Base-by-base conservation (phyloP, 2,329 filamentous ascomycete species). In the Scorias spongiosa region DNA sequence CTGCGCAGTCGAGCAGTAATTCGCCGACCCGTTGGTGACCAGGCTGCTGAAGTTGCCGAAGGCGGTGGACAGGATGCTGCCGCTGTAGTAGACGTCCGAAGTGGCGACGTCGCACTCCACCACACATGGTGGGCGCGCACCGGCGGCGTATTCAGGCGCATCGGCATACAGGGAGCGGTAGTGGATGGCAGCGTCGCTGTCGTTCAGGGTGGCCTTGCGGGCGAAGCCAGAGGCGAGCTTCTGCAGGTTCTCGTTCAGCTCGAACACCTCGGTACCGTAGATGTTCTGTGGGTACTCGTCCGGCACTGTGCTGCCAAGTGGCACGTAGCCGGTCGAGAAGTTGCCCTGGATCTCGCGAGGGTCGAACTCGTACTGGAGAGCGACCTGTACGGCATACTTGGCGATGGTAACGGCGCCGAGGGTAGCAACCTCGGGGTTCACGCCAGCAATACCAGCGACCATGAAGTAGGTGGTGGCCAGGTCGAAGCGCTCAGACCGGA, bases 311-410 rank as follows among this genome's bases (percentile, higher is more conserved):
- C 70, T 66, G 12, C 79, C 81, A 53, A 76, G 78, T 1, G 79
- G 72, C 28, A 86, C 68, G 57, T 86, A 86, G 5, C 81, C 80
- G 0, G 79, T 81, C 1, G 70, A 65, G 62, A 72, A 84, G 58
- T 78, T 78, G 1, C 57, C 55, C 0, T 80, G 78, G 29, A 84
- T 73, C 48, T 84, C 80, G 29, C 81, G 73, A 1, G 74, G 65
- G 52, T 86, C 81, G 48, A 87, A 75, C 60, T 87, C 82, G 50
- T 85, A 83, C 59, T 87, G 81, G 43, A 86, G 66, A 0, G 78
- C 81, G 2, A 85, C 80, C 56, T 87, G 83, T 5, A 87, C 71
- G 0, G 80, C 75, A 55, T 78, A 88, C 17, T 75, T 72, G 32
- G 78, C 73, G 43, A 88, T 75, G 1, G 79, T 78, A 0, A 84